Conservation (phyloP, 331 rosid species). For the Quercus phellos region DNA sequence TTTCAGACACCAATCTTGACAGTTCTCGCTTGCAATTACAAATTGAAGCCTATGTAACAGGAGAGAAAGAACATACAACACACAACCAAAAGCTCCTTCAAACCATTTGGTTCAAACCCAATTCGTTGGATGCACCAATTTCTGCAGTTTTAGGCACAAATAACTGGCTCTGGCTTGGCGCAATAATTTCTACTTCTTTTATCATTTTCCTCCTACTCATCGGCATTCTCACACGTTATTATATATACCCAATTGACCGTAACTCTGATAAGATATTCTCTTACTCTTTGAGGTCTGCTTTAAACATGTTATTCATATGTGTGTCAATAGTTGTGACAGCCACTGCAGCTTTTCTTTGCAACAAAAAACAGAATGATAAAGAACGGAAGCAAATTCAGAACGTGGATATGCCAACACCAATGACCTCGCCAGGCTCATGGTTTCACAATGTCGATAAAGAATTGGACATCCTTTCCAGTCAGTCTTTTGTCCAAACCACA, state of each 20-base stretch:
- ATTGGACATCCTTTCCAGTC: constrained; percentile 40
- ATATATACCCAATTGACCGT: constrained; percentile 58
- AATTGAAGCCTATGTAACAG: constrained; percentile 63
- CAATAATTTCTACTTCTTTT: constrained; percentile 49
- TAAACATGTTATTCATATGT: constrained; percentile 48
- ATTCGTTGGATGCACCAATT: constrained; percentile 36
- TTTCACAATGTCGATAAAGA: constrained; percentile 25
- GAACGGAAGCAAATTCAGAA: constrained; percentile 35
- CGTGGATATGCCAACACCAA: not conserved
- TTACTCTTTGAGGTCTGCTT: constrained; percentile 31
- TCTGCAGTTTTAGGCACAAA: constrained; percentile 48
- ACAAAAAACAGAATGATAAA: constrained; percentile 35
- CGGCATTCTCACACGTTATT: constrained; percentile 45
- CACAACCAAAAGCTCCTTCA: constrained; percentile 25
- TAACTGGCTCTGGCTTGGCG: constrained; percentile 59
- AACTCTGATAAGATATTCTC: constrained; percentile 40
- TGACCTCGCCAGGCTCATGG: constrained; percentile 19
- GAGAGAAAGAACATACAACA: constrained; percentile 37
- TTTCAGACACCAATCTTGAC: constrained; percentile 34
- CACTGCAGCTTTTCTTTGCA: constrained; percentile 43
- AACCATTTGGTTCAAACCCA: constrained; percentile 47
- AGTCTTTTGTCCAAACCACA: constrained; percentile 34
- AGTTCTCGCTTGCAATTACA: constrained; percentile 34
- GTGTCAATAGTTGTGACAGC: constrained; percentile 35
- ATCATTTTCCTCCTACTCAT: constrained; percentile 40